Conservation (phyloP, 2,329 filamentous ascomycete species). For the Colletotrichum endophyticum region DNA sequence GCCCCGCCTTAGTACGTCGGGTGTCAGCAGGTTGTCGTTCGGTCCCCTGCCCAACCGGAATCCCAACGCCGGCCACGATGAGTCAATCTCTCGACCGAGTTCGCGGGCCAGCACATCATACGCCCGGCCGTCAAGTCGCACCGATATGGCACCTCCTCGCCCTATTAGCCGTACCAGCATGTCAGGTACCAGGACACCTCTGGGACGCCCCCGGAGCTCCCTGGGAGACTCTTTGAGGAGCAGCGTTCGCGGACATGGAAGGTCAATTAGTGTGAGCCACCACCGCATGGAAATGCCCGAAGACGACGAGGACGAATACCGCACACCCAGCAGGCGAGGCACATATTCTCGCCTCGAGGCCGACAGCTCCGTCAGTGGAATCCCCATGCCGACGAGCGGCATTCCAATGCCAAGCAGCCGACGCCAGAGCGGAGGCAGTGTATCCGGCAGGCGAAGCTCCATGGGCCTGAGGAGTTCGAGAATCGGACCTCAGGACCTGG, state of each 20-base stretch:
- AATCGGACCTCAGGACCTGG: conserved; percentile 43
- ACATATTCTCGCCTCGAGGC: conserved; percentile 56
- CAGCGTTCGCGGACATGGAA: conserved; percentile 53
- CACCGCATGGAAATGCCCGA: conserved; percentile 53
- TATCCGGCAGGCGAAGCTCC: conserved; percentile 36
- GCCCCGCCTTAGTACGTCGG: conserved; percentile 64
- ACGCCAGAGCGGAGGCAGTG: conserved; percentile 45
- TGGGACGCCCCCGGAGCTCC: conserved; percentile 74
- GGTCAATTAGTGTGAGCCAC: conserved; percentile 58
- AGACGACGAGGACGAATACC: conserved; percentile 46
- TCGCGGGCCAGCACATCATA: conserved; percentile 71
- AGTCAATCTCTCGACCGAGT: conserved; percentile 68
- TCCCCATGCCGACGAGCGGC: conserved; percentile 45
- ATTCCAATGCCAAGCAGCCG: conserved; percentile 51
- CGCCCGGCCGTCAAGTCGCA: conserved; percentile 58
- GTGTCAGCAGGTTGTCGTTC: conserved; percentile 68
- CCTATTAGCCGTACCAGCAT: conserved; percentile 71
- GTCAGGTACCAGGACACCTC: conserved; percentile 65
- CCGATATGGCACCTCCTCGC: conserved; percentile 59
- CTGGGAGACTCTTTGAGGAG: conserved; percentile 49
- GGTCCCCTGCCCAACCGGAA: conserved; percentile 64
- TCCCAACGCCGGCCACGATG: conserved; percentile 45
- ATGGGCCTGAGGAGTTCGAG: conserved; percentile 28
- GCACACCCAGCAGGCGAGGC: conserved; percentile 60
- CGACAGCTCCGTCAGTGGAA: conserved; percentile 42